A percentile compares a stretch with the other conserved stretches of the same genome.
phyloP scores from a whole-genome alignment of 176 grass and related monocot species.

The Urochloa ruziziensis region DNA sequence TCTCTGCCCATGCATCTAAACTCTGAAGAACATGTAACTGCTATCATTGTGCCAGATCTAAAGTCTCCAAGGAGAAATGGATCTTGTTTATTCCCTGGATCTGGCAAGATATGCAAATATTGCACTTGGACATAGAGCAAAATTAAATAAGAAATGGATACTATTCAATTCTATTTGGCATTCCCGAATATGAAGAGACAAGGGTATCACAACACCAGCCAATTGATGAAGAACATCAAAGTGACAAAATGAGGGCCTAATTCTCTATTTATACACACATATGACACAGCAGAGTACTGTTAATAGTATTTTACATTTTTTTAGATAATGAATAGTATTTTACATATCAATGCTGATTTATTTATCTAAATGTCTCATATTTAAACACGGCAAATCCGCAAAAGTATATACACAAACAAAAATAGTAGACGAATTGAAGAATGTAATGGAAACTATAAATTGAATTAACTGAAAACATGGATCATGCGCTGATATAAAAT shows the following conservation, averaged over 20 bases:
- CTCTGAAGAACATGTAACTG: not conserved
- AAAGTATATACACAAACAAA: too few species aligned
- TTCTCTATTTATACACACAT: too few species aligned
- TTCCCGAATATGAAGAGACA: not conserved
- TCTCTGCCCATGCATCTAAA: not conserved
- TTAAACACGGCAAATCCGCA: too few species aligned
- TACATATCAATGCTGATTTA: too few species aligned
- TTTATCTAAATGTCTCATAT: too few species aligned
- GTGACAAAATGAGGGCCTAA: not conserved
- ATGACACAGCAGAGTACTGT: too few species aligned
- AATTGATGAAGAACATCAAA: not conserved
- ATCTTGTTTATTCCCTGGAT: not conserved
- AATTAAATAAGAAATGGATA: not conserved
- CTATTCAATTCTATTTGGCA: not conserved
- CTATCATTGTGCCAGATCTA: constrained; percentile 2
- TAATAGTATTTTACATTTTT: too few species aligned
- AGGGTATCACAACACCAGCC: not conserved
- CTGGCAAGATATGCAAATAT: not conserved
- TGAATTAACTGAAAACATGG: too few species aligned
- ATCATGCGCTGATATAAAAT: not conserved
- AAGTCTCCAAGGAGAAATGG: not conserved
- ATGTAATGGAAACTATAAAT: too few species aligned
- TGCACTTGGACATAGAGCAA: not conserved
- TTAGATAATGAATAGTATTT: too few species aligned
- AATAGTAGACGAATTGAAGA: too few species aligned